Conservation (phyloP, 2,329 filamentous ascomycete genomes). For the Bipolaris victoriae region DNA sequence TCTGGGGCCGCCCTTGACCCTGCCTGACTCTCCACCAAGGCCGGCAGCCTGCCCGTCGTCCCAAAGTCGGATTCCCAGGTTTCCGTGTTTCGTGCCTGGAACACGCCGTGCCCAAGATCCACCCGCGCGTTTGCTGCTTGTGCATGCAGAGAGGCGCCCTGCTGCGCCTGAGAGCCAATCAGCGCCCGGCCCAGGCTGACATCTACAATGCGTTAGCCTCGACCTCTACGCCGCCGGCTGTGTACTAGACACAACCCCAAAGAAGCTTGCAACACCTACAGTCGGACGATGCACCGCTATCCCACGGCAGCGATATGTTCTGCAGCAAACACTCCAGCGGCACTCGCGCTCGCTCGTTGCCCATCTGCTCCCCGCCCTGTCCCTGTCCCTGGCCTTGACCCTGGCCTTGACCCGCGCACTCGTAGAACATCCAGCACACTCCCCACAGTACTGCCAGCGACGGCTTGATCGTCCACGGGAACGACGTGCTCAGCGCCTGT, state of each 20-base stretch:
- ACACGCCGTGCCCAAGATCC: constrained; percentile 28
- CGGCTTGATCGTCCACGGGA: constrained; percentile 54
- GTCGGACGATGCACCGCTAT: constrained; percentile 38
- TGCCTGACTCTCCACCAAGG: constrained; percentile 22
- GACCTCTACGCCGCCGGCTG: not conserved
- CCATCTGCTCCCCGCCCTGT: constrained; percentile 1
- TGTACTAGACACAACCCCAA: not conserved
- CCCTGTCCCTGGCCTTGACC: constrained; percentile 3
- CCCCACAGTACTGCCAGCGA: constrained; percentile 54
- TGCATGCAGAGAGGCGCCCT: constrained; percentile 22
- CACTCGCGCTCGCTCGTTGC: constrained; percentile 24
- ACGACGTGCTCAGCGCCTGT: constrained; percentile 48
- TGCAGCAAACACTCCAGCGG: constrained; percentile 35
- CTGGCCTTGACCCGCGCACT: constrained; percentile 2
- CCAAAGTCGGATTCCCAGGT: constrained; percentile 31
- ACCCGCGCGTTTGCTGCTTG: constrained; percentile 27
- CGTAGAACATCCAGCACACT: constrained; percentile 52
- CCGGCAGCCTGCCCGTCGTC: constrained; percentile 28
- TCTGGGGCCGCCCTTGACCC: constrained; percentile 20
- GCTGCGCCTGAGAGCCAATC: constrained; percentile 33
- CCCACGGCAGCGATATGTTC: constrained; percentile 35
- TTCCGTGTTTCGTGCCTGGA: constrained; percentile 43
- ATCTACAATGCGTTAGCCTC: constrained; percentile 34
- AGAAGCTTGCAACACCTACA: constrained; percentile 39
- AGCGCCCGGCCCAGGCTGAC: constrained; percentile 39